Base-by-base conservation (phyloP, 768 basidiomycete species). In the Tulasnella sp. region DNA sequence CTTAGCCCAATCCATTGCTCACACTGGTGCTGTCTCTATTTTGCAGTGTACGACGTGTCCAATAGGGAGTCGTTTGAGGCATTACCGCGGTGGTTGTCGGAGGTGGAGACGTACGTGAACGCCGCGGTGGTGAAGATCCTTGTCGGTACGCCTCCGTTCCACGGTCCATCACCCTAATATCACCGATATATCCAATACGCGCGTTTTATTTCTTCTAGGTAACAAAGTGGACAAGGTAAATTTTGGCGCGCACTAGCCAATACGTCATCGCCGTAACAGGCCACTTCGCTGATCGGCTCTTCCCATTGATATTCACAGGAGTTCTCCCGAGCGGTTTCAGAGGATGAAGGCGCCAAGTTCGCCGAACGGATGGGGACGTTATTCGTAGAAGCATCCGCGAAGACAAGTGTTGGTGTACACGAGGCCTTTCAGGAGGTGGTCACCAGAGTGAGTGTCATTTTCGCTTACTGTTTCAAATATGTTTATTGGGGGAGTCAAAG, bases 31-130 rank as follows among this genome's bases (percentile, higher is more conserved):
- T 41, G 13, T 48, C 55, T n/a, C 32, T 23, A 19, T 23, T 27
- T 32, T 15, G 48, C 68, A 93, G 95, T 98, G 3, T 99, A 98
- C 72, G 96, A 98, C 72, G 90, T 97, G 34, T 80, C 94, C 5
- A 92, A 85, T 65, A 80, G 92, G 32, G 87, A 90, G 70, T 89
- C 92, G 0, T 98, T 94, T 68, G 92, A 97, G 21, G 88, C 91
- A 8, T 80, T 98, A n/a, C 85, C 91, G 15, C 78, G 85, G 61
- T 99, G 96, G 96, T 74, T 76, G 27, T 53, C 50, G 30, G 60
- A 60, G 42, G 82, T 98, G 4, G 93, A 97, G 68, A 94, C 89
- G 10, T 97, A 96, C 68, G 88, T 94, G 56, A 83, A 83, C 1
- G 76, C 77, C 19, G 84, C 85, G 1, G 88, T 96, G 21, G 88